A percentile compares a stretch with the other conserved stretches of the same genome.
These are phyloP conservation scores for Microcyclospora tardicrescens DNA, from an alignment of 2,329 filamentous ascomycete species.

Conservation along the genomic window DNA sequence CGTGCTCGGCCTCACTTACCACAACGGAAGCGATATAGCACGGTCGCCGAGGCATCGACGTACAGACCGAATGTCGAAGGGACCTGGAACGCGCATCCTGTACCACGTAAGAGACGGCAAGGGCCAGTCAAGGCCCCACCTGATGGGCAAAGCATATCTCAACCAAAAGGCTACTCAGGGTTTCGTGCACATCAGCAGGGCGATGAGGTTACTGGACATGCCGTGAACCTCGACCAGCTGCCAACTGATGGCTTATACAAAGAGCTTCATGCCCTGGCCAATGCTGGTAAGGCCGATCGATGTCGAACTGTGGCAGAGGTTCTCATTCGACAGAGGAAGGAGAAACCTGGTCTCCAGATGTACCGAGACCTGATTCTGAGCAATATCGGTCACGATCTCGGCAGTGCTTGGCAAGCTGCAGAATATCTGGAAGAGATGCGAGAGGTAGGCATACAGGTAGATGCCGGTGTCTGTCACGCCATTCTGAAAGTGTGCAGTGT, in stretches of 20 bases:
- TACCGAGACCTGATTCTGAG: constrained; percentile 66
- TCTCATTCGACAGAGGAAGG: constrained; percentile 43
- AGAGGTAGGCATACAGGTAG: constrained; percentile 45
- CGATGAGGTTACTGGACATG: background rate
- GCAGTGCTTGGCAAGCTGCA: constrained; percentile 52
- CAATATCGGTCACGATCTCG: constrained; percentile 50
- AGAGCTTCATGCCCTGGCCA: constrained; percentile 31
- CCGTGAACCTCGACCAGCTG: background rate
- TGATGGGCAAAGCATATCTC: background rate
- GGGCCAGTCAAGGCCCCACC: background rate
- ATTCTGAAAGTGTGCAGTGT: constrained; percentile 62
- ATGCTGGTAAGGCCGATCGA: constrained; percentile 26
- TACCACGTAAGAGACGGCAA: background rate
- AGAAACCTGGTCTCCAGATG: constrained; percentile 44
- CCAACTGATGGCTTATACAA: constrained; percentile 31
- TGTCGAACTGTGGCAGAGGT: constrained; percentile 41
- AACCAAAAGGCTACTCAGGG: background rate
- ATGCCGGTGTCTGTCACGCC: constrained; percentile 56
- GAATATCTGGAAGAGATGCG: constrained; percentile 63
- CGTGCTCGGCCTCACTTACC: constrained; percentile 5
- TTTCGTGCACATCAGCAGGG: background rate
- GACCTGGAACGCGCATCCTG: background rate
- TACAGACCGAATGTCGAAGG: background rate
- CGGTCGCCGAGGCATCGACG: constrained; percentile 1
- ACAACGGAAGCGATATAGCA: background rate